These are phyloP conservation scores for Panicum virgatum DNA, from an alignment of 202 grass and related monocot genomes.

Conservation along the genomic window DNA sequence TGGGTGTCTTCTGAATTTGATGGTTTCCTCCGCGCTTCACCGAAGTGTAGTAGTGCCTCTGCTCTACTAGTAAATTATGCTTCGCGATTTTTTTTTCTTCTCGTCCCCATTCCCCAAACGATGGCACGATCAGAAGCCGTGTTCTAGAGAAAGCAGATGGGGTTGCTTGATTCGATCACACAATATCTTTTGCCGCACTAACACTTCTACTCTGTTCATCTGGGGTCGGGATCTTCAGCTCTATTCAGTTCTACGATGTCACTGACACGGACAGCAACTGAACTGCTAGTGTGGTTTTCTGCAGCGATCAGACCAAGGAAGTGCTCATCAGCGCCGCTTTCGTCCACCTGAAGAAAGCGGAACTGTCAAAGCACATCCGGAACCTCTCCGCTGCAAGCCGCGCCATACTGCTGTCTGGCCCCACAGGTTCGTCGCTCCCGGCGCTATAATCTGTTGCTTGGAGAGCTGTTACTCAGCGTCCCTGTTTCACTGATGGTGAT, in stretches of 20 bases:
- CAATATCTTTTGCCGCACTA: not conserved
- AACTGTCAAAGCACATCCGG: constrained; percentile 77
- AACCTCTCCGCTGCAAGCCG: constrained; percentile 91
- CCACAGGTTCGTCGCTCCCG: constrained; percentile 53
- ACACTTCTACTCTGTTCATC: not conserved
- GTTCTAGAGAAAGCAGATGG: not conserved
- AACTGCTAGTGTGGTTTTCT: constrained; percentile 13
- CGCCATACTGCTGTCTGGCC: constrained; percentile 83
- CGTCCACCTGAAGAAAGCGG: constrained; percentile 76
- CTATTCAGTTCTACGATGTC: not conserved
- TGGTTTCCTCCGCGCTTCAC: not conserved
- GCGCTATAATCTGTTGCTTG: not conserved
- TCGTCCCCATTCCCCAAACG: not conserved
- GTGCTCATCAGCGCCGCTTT: constrained; percentile 88
- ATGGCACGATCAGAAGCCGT: not conserved
- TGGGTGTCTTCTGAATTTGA: not conserved
- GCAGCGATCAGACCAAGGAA: constrained; percentile 76
- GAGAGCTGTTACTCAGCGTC: not conserved
- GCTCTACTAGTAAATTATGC: not conserved
- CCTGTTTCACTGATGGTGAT: constrained; percentile 14
- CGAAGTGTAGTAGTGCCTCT: not conserved
- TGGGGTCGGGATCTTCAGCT: no score
- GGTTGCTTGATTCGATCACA: not conserved
- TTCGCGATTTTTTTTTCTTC: not conserved
- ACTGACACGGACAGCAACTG: not conserved